Base-by-base conservation (phyloP, 116 monocot species). In the Iris pallida region DNA sequence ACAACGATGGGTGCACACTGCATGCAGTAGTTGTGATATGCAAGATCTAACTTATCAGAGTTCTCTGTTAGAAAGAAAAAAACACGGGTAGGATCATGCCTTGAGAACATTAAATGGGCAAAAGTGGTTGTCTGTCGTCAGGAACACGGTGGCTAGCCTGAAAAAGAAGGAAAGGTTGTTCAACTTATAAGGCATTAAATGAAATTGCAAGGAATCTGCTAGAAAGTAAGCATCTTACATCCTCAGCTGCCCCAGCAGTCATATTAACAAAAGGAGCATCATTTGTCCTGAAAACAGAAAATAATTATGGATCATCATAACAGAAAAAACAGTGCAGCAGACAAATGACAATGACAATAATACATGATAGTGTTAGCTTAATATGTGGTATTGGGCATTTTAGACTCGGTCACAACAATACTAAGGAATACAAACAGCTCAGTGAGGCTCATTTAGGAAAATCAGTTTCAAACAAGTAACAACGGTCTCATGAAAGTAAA, bases 241-340 rank as follows among this genome's bases (percentile, higher is more conserved):
- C 91, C 16, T 88, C 82, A 47, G 53, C 79, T 61, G 84, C 82
- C 71, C 82, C 88, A 61, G 80, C 84, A 55, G 86, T 64, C 78
- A 90, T 82, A 59, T 86, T 84, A 61, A 95, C 65, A 70, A 88
- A 80, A 16, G 86, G 78, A 47, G 71, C 61, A 20, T 95, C 95
- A 82, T 86, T 88, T 45, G 67, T 60, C 69, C 82, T 88, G 80
- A 68, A 64, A 78, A 74, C 20, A 75, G 7, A 64, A 19, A 47
- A 47, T 14, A 48, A 13, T 55, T 43, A 16, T 18, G 10, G 18
- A 11, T 16, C 4, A 62, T 43, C 10, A 44, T 11, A 30, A 42
- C 5, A 45, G 44, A 45, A n/a, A 15, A 45, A 45, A 15, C 15
- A 45, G 7, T 61, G 3, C 7, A 15, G n/a, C 14, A 16, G 16